These are phyloP conservation scores for Fraxinus xanthoxyloides DNA, from an alignment of 305 asterid species.

Conservation along the genomic window DNA sequence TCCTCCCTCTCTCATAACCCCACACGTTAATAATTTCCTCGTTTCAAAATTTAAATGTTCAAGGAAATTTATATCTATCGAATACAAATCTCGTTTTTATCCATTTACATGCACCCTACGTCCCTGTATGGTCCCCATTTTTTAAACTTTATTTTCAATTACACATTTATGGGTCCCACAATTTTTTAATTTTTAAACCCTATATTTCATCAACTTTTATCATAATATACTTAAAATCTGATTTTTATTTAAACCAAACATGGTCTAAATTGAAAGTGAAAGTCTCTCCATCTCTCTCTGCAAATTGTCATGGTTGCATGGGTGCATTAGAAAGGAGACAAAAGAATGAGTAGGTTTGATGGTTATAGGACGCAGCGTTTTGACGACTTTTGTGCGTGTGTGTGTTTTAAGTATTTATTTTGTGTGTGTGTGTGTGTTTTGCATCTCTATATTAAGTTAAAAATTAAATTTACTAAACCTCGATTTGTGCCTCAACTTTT, in stretches of 20 bases:
- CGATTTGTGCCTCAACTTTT: neutral
- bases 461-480: neutral
- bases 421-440: too few relatives aligned
- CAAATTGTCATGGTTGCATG: constrained; percentile 10
- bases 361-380: neutral
- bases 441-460: too few relatives aligned
- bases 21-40: neutral
- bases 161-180: neutral
- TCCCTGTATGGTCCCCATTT: neutral
- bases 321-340: neutral
- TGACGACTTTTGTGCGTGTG: neutral
- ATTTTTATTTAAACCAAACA: too few relatives aligned
- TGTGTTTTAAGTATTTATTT: neutral
- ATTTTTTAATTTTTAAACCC: too few relatives aligned
- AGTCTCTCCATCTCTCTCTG: neutral
- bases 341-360: constrained; percentile 6
- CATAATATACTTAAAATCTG: neutral
- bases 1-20: neutral
- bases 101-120: neutral
- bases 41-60: neutral
- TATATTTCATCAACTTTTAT: too few relatives aligned
- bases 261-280: neutral
- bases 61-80: neutral
- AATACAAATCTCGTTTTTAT: neutral
- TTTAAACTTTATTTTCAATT: too few relatives aligned